phyloP scores from a whole-genome alignment of 148 eudicot species.

The Pouteria glomerata region DNA sequence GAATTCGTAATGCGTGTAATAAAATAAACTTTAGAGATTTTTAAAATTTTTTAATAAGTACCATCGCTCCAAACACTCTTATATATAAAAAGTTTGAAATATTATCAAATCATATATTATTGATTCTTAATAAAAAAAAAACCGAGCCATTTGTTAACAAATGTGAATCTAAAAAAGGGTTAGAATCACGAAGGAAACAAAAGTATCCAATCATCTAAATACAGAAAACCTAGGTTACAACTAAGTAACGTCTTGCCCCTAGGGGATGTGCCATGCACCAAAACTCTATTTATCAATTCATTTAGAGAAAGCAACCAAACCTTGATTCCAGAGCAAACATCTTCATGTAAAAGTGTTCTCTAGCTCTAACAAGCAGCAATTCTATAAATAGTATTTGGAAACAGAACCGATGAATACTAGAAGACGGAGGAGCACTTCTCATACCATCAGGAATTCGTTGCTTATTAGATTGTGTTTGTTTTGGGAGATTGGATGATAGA shows the following conservation, averaged over 20 bases:
- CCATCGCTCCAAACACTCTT: no score
- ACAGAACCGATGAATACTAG: not conserved
- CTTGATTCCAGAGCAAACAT: slow-evolving; percentile 7
- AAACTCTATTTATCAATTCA: not conserved
- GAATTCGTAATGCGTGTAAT: no score
- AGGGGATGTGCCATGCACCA: slow-evolving; percentile 1
- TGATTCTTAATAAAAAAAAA: no score
- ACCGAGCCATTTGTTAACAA: no score
- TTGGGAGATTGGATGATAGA: no score
- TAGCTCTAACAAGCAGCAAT: not conserved
- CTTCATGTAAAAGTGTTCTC: not conserved
- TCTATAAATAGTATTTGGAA: not conserved
- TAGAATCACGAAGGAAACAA: slow-evolving; percentile 3
- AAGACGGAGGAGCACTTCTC: not conserved
- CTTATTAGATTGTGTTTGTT: no score
- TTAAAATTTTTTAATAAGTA: no score
- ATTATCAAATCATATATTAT: no score
- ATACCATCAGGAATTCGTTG: not conserved
- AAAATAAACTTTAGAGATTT: no score
- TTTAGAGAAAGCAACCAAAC: not conserved
- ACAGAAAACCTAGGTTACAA: slow-evolving; percentile 5
- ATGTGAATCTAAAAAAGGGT: slow-evolving; percentile 3
- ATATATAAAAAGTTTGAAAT: no score
- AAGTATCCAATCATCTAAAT: not conserved
- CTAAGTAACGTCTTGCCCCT: not conserved